Conservation (phyloP, 176 grass and related monocot genomes). For the Urochloa ruziziensis region DNA sequence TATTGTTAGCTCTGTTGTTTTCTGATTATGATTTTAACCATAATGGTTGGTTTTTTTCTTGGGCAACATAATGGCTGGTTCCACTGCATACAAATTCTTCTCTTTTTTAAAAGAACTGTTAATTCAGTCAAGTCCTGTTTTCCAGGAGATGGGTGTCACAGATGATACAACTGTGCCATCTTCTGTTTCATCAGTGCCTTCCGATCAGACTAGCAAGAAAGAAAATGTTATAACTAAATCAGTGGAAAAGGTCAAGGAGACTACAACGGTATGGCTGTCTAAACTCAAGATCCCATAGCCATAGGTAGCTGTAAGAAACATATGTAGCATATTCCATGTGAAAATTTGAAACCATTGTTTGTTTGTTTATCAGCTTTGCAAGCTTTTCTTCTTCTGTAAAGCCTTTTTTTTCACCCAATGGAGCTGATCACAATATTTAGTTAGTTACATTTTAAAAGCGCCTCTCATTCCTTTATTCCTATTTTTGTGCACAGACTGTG, state of each 20-base stretch:
- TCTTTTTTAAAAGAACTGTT: background rate
- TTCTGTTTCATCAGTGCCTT: constrained; percentile 23
- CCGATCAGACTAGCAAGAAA: constrained; percentile 45
- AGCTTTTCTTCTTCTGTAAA: constrained; percentile 10
- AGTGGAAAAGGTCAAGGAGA: constrained; percentile 88
- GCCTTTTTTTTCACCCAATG: background rate
- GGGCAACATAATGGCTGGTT: constrained; percentile 3
- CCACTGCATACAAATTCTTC: background rate
- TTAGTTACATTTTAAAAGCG: constrained; percentile 7
- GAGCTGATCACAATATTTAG: background rate
- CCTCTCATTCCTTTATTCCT: constrained; percentile 11
- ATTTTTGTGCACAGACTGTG: constrained; percentile 63
- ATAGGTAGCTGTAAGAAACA: constrained; percentile 22
- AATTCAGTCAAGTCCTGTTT: constrained; percentile 27
- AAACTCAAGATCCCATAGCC: constrained; percentile 18
- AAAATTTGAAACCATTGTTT: background rate
- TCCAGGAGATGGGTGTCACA: constrained; percentile 47
- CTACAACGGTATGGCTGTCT: constrained; percentile 63
- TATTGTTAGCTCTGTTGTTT: constrained; percentile 30
- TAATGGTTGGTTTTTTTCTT: constrained; percentile 1
- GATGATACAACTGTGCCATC: constrained; percentile 34
- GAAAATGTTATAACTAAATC: constrained; percentile 87
- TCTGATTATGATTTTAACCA: constrained; percentile 5
- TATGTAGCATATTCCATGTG: background rate
- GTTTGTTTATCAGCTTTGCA: constrained; percentile 1